A percentile compares a stretch with the other conserved stretches of the same genome.
These are phyloP conservation scores for Salix koriyanagi DNA, from an alignment of 345 rosid species.

Conservation along the genomic window DNA sequence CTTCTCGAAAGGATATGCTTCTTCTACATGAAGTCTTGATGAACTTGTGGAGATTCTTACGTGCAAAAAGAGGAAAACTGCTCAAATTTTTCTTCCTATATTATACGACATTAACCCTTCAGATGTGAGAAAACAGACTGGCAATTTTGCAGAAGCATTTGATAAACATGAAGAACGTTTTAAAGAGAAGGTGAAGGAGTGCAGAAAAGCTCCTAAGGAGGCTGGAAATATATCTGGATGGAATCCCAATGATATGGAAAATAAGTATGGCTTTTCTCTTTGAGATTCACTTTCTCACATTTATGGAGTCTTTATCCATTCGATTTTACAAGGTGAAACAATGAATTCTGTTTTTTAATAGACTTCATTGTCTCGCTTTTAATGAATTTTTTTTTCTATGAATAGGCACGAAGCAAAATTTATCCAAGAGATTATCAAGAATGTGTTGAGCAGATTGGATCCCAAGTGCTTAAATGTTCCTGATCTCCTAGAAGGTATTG, in stretches of 20 bases:
- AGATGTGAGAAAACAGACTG: background rate
- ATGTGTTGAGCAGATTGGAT: slow-evolving; percentile 22
- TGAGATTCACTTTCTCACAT: too few relatives aligned
- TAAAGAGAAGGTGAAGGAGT: background rate
- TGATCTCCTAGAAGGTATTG: background rate
- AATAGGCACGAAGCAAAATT: slow-evolving; percentile 25
- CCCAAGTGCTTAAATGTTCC: background rate
- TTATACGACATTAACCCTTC: background rate
- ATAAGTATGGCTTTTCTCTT: background rate
- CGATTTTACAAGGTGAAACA: too few relatives aligned
- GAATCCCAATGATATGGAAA: background rate
- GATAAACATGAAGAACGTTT: background rate
- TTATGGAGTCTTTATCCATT: too few relatives aligned
- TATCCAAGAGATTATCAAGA: too few relatives aligned
- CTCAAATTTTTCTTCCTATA: background rate
- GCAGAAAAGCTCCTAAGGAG: background rate
- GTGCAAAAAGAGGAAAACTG: background rate
- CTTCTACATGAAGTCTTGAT: background rate
- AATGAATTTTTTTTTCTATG: too few relatives aligned
- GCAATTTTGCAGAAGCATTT: background rate
- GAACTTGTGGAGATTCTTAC: background rate
- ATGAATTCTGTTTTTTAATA: too few relatives aligned
- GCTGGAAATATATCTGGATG: background rate
- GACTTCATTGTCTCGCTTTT: background rate
- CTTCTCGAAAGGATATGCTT: background rate